Evolutionary conservation across 2,329 filamentous ascomycete genomes (phyloP).

Genomic region (Diaporthe sp.): DNA sequence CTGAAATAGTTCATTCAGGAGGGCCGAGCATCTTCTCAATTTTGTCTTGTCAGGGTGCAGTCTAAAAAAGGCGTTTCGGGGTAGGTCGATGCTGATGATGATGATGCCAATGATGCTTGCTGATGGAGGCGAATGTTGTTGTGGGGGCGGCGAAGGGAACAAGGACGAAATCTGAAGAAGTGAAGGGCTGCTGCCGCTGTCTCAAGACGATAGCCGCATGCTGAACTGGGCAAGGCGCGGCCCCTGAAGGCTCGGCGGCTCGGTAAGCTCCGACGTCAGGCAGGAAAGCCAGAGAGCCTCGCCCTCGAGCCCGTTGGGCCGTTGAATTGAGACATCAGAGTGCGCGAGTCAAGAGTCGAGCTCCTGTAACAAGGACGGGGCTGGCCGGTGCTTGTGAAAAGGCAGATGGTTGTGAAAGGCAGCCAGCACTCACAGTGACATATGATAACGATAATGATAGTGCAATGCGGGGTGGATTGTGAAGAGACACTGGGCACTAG

Average conservation of each 20-base stretch:
- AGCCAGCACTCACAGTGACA: background rate
- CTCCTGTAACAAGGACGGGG: conserved; percentile 8
- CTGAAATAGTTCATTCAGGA: conserved; percentile 19
- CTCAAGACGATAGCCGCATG: conserved; percentile 30
- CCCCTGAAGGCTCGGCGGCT: conserved; percentile 18
- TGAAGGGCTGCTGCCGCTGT: conserved; percentile 28
- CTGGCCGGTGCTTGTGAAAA: background rate
- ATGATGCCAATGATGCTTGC: background rate
- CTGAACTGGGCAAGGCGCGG: conserved; percentile 9
- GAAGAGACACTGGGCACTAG: background rate
- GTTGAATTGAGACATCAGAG: background rate
- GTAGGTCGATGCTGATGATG: background rate
- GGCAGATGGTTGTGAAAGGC: background rate
- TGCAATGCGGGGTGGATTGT: conserved; percentile 7
- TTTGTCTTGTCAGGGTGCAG: background rate
- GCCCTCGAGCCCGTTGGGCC: background rate
- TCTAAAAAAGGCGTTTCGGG: background rate
- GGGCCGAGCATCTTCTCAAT: conserved; percentile 5
- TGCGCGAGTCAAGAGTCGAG: conserved; percentile 10
- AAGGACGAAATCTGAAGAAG: conserved; percentile 10
- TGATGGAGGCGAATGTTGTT: background rate
- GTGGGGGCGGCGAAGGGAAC: background rate
- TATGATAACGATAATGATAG: background rate
- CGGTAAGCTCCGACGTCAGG: conserved; percentile 28
- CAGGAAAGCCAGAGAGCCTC: conserved; percentile 2